Evolutionary conservation across 305 asterid genomes (phyloP), one percentile per base, ranked within the genome.

Genomic region (Plantago rigida): DNA sequence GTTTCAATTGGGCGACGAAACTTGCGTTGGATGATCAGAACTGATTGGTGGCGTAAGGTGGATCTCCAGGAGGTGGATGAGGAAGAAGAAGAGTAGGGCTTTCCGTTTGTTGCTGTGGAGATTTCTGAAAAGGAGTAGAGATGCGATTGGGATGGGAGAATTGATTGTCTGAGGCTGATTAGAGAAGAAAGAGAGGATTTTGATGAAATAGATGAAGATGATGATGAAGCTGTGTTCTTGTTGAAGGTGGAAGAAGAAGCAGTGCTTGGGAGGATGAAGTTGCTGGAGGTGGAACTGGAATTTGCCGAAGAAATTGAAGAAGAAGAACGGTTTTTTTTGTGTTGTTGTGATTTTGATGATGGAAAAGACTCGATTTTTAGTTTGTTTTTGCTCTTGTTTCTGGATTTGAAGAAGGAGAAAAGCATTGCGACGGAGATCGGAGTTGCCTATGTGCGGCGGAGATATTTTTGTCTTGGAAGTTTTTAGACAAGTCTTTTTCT

Each of bases 11-110:
- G 74, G 60, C 94, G 86, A 53, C 95, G 82, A 70, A 88, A 77
- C 63, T 76, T 79, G 29, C 96, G 81, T 69, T 83, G 98, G 55
- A 84, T 67, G 55, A 82, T 64, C n/a, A 82, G 10, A 3, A 70
- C 77, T 9, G 48, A 45, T 10, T 82, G 77, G 46, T 64, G 69
- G 67, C 80, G 84, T 0, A 84, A 7, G 47, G 47, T 61, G 76
- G 86, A 79, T 14, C 84, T 81, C 88, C 88, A 84, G 5, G 86
- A 65, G 22, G 87, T 74, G 53, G 88, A 76, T 59, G 86, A 74
- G 45, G 88, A 79, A 5, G 86, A 74, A 8, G 76, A 59, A 0
- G 82, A 66, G 45, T 74, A 68, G 4, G 86, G 82, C 62, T 70
- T 65, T 50, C 73, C 81, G 7, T 24, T 2, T 72, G 86, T 82